A percentile compares a stretch with the other conserved stretches of the same genome.
Evolutionary conservation across 495 filamentous ascomycete genomes (phyloP).

Genomic region (Penicillium alfredii): DNA sequence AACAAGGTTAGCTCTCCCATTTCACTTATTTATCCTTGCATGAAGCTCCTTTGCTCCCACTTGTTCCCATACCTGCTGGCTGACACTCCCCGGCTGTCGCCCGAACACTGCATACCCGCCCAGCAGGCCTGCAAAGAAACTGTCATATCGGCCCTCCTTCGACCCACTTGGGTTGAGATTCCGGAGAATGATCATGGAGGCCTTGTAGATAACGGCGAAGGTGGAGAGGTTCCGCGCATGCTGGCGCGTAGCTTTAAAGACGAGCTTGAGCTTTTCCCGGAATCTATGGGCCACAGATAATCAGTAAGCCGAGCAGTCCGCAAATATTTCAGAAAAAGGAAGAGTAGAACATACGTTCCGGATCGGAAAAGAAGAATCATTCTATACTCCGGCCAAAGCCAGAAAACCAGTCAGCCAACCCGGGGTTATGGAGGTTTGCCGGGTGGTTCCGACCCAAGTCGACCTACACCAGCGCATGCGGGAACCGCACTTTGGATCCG

Average conservation of each 20-base stretch:
- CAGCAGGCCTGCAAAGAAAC: constrained; percentile 82
- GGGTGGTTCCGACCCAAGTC: too few species aligned
- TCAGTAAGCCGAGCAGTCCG: constrained; percentile 3
- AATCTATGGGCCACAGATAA: constrained; percentile 42
- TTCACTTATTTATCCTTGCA: too few species aligned
- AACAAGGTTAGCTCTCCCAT: too few species aligned
- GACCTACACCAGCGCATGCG: constrained; percentile 91
- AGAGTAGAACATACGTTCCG: constrained; percentile 57
- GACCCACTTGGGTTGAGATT: constrained; percentile 54
- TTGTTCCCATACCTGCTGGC: constrained; percentile 62
- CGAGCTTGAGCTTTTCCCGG: constrained; percentile 68
- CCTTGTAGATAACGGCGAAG: constrained; percentile 88
- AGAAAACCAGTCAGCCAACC: too few species aligned
- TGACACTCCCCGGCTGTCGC: constrained; percentile 72
- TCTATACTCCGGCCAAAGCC: too few species aligned
- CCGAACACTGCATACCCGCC: constrained; percentile 95
- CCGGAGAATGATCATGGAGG: constrained; percentile 64
- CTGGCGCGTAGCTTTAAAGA: constrained; percentile 78
- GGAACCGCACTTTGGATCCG: constrained; percentile 96
- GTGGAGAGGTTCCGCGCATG: constrained; percentile 88
- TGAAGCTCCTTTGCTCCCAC: too few species aligned
- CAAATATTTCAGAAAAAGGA: too few species aligned
- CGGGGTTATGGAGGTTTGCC: too few species aligned
- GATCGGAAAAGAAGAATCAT: constrained; percentile 95
- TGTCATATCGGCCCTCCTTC: constrained; percentile 65